A percentile compares a stretch with the other conserved stretches of the same genome.
These are phyloP conservation scores for Lupinus albus DNA, from an alignment of 306 rosid genomes.

Conservation along the genomic window DNA sequence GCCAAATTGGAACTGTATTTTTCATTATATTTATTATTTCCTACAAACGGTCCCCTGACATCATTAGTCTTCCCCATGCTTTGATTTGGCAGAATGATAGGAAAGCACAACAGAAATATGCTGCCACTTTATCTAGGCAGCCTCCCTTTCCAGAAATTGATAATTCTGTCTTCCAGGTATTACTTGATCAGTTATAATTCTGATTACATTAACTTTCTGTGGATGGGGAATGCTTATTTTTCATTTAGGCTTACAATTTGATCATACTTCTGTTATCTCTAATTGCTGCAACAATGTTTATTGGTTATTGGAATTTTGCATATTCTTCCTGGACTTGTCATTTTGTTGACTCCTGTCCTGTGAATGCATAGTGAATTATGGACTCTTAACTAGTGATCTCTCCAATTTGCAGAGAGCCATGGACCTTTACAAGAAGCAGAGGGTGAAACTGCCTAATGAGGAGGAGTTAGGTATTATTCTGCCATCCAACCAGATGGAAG, in stretches of 20 bases:
- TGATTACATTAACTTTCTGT: conserved; percentile 10
- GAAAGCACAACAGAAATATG: conserved; percentile 52
- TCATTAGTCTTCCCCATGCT: not conserved
- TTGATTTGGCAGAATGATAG: conserved; percentile 65
- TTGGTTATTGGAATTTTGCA: not conserved
- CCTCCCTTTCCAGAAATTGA: conserved; percentile 66
- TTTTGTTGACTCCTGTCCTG: conserved; percentile 23
- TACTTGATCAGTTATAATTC: conserved; percentile 12
- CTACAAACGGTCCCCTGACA: conserved; percentile 31
- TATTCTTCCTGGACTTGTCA: conserved; percentile 17
- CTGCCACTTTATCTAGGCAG: conserved; percentile 44
- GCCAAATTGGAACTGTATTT: not conserved
- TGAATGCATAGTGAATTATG: conserved; percentile 30
- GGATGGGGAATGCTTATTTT: not conserved
- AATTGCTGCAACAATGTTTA: not conserved
- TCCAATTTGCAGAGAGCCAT: conserved; percentile 71
- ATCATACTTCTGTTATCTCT: conserved; percentile 1
- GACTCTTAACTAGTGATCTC: conserved; percentile 37
- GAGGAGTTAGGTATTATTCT: conserved; percentile 50
- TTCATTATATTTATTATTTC: not conserved
- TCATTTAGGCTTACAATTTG: not conserved
- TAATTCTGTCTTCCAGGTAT: conserved; percentile 74
- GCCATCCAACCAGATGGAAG: conserved; percentile 47
- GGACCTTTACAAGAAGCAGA: conserved; percentile 79
- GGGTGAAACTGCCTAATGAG: conserved; percentile 51